These are phyloP conservation scores for Chaetothyriales sp. DNA, from an alignment of 2,329 filamentous ascomycete species.

Conservation along the genomic window DNA sequence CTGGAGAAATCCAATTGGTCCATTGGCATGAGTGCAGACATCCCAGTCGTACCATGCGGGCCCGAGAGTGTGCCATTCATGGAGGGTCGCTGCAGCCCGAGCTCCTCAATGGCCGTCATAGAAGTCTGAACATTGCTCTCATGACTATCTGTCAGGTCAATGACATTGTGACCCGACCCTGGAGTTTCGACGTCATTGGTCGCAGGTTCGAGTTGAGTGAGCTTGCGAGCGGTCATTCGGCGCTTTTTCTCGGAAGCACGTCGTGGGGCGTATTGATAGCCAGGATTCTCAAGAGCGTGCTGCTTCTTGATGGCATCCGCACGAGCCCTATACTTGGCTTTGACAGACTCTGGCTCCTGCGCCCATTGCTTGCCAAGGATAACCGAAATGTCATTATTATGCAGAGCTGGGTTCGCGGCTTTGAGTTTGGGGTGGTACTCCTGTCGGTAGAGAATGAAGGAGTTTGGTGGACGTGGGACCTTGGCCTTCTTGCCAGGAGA, in stretches of 20 bases:
- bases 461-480: slow-evolving; percentile 31
- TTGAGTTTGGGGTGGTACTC: slow-evolving; percentile 25
- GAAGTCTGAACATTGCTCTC: too few species aligned
- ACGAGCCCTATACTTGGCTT: slow-evolving; percentile 24
- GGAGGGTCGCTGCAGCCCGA: too few species aligned
- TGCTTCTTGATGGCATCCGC: slow-evolving; percentile 27
- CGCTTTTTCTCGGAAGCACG: slow-evolving; percentile 28
- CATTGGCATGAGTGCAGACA: not conserved
- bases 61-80: not conserved
- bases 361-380: slow-evolving; percentile 31
- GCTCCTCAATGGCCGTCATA: too few species aligned
- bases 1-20: not conserved
- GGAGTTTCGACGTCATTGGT: slow-evolving; percentile 1
- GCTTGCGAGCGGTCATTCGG: slow-evolving; percentile 26
- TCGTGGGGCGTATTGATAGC: slow-evolving; percentile 33
- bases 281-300: slow-evolving; percentile 27
- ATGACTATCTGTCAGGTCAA: too few species aligned
- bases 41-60: not conserved
- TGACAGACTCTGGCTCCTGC: slow-evolving; percentile 23
- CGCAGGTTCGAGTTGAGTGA: slow-evolving; percentile 5
- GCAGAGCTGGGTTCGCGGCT: slow-evolving; percentile 25
- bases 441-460: slow-evolving; percentile 33
- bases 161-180: not conserved
- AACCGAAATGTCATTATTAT: slow-evolving; percentile 32
- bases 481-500: slow-evolving; percentile 20